Base-by-base conservation (phyloP, 1,284 basidiomycete species). In the Cutaneotrichosporon sp. region DNA sequence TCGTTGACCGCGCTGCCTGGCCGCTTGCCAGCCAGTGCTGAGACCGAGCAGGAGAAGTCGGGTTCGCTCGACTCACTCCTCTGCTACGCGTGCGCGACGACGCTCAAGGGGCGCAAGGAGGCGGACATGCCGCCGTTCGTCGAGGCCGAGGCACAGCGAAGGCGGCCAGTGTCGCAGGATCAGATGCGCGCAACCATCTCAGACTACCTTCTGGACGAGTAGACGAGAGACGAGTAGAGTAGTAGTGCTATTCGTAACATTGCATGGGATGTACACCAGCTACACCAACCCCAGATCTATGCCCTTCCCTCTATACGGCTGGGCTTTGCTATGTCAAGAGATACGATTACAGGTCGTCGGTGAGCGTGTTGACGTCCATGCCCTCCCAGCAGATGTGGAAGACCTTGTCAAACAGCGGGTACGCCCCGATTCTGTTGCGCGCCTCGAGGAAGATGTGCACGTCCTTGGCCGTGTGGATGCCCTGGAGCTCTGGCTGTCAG, bases 21-120 rank as follows among this genome's bases (percentile, higher is more conserved):
- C 72, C 52, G 56, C 13, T 50, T 56, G 20, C 54, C 29, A 38
- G 57, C 47, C 45, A 25, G 47, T 24, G 18, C 46, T 11, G 29
- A 54, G 51, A 42, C 22, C 18, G 14, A 36, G 16, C 10, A 36
- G 4, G 34, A 9, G 45, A 31, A 9, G 18, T 49, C 14, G 36
- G 59, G 22, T 8, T n/a, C 53, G 9, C 80, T 89, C 25, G 82
- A 84, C 1, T 76, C 81, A 0, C 70, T 81, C 33, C 81, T 92
- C 2, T 92, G 90, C 72, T 91, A 92, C 72, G 82, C 86, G 10
- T 92, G 90, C 69, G 84, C 88, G 62, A 88, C 89, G 5, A 87
- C 85, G 0, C 78, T 91, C 45, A 46, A n/a, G 7, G 27, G 47
- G 7, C 47, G 47, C 14, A 50, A 50, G 11, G 47, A 61, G 8